phyloP scores from a whole-genome alignment of 148 eudicot genomes.

The Agrostemma githago region DNA sequence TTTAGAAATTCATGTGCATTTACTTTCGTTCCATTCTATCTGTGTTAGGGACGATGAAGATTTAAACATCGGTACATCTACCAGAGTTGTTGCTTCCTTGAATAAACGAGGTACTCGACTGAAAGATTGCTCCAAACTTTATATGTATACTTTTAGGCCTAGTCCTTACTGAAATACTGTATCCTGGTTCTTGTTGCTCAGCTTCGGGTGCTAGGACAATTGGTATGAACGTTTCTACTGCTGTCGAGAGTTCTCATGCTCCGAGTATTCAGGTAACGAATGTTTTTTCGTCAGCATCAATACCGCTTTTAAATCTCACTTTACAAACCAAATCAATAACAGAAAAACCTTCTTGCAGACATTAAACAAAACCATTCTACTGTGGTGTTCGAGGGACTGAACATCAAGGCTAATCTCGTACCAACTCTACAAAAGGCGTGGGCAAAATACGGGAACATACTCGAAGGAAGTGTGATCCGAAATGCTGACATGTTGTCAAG shows the following conservation, averaged over 20 bases:
- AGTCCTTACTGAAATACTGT: too few relatives aligned
- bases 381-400: neutral
- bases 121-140: neutral
- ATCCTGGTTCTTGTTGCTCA: too few relatives aligned
- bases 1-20: neutral
- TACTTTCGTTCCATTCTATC: neutral
- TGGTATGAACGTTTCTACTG: neutral
- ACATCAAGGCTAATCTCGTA: slow-evolving; percentile 4
- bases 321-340: neutral
- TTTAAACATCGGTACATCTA: neutral
- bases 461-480: neutral
- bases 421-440: slow-evolving; percentile 7
- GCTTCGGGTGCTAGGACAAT: too few relatives aligned
- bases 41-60: slow-evolving; percentile 11
- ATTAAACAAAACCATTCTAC: neutral
- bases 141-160: too few relatives aligned
- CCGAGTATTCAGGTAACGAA: slow-evolving; percentile 1
- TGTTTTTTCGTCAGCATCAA: neutral
- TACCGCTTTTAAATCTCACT: too few relatives aligned
- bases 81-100: neutral
- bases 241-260: slow-evolving; percentile 1
- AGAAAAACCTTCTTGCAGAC: neutral
- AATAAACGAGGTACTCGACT: neutral
- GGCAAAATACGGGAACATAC: slow-evolving; percentile 11
- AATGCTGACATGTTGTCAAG: slow-evolving; percentile 1